Evolutionary conservation across 2,329 filamentous ascomycete genomes (phyloP).

Genomic region (Escovopsis weberi): DNA sequence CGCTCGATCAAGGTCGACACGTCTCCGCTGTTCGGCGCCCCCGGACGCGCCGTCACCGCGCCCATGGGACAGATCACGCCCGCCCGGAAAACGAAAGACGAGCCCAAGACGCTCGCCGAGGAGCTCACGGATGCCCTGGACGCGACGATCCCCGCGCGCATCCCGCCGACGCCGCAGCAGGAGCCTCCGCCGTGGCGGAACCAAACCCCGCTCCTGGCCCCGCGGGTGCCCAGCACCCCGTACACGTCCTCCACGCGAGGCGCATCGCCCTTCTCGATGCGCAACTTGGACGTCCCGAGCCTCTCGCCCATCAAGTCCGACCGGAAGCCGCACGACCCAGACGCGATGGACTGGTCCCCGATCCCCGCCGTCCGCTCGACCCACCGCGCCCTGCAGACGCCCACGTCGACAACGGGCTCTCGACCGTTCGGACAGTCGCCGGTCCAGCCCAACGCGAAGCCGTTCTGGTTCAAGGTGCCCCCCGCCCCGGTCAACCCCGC

Average conservation of each 20-base stretch:
- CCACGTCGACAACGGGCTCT: conserved; percentile 24
- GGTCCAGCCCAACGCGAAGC: conserved; percentile 25
- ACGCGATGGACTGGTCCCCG: conserved; percentile 64
- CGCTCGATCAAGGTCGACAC: conserved; percentile 40
- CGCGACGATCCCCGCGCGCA: conserved; percentile 7
- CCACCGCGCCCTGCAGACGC: conserved; percentile 37
- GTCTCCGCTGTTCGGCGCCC: conserved; percentile 34
- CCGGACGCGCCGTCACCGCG: conserved; percentile 10
- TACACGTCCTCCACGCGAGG: not conserved
- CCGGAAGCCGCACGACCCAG: conserved; percentile 24
- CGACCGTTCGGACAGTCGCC: conserved; percentile 32
- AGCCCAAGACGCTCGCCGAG: conserved; percentile 30
- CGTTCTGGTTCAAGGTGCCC: conserved; percentile 59
- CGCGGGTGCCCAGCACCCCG: not conserved
- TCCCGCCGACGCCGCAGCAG: conserved; percentile 3
- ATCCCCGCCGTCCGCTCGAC: conserved; percentile 29
- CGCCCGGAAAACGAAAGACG: conserved; percentile 13
- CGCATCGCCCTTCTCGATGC: conserved; percentile 1
- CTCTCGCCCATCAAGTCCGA: conserved; percentile 6
- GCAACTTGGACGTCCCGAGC: conserved; percentile 7
- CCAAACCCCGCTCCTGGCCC: conserved; percentile 1
- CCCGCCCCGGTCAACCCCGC: conserved; percentile 54
- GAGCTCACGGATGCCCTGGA: conserved; percentile 20
- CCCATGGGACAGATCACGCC: conserved; percentile 11
- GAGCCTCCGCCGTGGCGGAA: conserved; percentile 1